These are phyloP conservation scores for Populus tremula DNA, from an alignment of 345 rosid genomes.

Conservation along the genomic window DNA sequence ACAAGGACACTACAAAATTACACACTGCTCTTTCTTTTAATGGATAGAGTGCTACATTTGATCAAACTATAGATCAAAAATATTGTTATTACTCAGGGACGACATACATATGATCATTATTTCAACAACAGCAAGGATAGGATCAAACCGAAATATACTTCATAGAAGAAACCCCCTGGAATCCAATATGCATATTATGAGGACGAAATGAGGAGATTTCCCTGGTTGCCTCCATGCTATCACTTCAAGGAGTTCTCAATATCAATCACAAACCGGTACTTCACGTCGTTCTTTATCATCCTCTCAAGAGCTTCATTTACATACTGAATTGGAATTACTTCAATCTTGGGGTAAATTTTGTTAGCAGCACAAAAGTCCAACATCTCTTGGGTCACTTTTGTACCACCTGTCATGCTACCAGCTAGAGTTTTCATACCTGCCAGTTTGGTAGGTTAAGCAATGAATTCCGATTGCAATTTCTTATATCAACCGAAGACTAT, in stretches of 20 bases:
- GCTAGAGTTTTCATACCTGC: constrained; percentile 62
- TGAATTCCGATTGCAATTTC: background rate
- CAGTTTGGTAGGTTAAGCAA: constrained; percentile 7
- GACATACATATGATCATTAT: no score
- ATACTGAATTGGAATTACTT: constrained; percentile 61
- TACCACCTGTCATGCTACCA: constrained; percentile 70
- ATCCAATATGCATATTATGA: background rate
- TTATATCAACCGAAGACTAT: background rate
- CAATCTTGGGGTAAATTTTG: constrained; percentile 69
- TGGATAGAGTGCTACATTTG: no score
- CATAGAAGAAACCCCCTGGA: no score
- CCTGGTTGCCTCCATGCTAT: constrained; percentile 1
- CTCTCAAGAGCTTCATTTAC: constrained; percentile 77
- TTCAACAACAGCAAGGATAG: no score
- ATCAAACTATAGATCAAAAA: no score
- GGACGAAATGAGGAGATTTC: background rate
- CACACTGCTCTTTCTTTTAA: no score
- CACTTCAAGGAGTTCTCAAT: constrained; percentile 64
- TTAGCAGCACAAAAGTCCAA: constrained; percentile 66
- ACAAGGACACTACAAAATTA: no score
- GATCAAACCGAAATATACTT: no score
- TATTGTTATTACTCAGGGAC: no score
- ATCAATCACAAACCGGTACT: constrained; percentile 84
- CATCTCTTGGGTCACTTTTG: constrained; percentile 75
- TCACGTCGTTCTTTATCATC: constrained; percentile 66